Evolutionary conservation across 2,329 filamentous ascomycete genomes (phyloP), one percentile per base, ranked within the genome.

Genomic region (Aspergillus texensis): DNA sequence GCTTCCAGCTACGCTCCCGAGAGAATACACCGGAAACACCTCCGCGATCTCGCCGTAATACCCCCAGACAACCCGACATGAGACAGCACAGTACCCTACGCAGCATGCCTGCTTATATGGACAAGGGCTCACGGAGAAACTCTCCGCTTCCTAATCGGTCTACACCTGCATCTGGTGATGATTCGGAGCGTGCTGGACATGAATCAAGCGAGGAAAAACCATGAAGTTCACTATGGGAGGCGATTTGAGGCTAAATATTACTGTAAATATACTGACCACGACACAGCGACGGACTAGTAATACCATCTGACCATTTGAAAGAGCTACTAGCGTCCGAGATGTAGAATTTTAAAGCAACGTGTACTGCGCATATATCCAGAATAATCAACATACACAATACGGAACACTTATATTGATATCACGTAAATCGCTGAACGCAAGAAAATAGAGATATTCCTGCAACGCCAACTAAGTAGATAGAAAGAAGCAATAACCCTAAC

Each of bases 111-210:
- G 68, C 63, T 11, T 70, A 71, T 62, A 55, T 62, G 1, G 65
- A 72, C 32, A 65, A 67, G 4, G 43, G 46, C 4, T 61, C 58
- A 21, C 62, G 66, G 19, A 74, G 71, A 41, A 71, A 70, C 21
- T 78, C 79, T 3, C 79, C 78, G 56, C 75, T 78, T 24, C 71
- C 79, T 16, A 72, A 62, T 48, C 72, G 75, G 54, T 71, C 73
- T 8, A 68, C 66, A 39, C 70, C 72, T 8, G 67, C 63, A 6
- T 34, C 70, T 61, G 71, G 70, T 16, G 64, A 77, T 72, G 74
- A 12, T 71, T 72, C 16, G 72, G 76, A 65, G 71, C 72, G 6
- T 63, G 54, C 46, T 57, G 66, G 41, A 41, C 48, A 39, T 30
- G 32, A 48, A 62, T 58, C 26, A 63, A 41, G 30, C 46, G 32